phyloP scores from a whole-genome alignment of 441 rosid species.

The Erodium moschatum region DNA sequence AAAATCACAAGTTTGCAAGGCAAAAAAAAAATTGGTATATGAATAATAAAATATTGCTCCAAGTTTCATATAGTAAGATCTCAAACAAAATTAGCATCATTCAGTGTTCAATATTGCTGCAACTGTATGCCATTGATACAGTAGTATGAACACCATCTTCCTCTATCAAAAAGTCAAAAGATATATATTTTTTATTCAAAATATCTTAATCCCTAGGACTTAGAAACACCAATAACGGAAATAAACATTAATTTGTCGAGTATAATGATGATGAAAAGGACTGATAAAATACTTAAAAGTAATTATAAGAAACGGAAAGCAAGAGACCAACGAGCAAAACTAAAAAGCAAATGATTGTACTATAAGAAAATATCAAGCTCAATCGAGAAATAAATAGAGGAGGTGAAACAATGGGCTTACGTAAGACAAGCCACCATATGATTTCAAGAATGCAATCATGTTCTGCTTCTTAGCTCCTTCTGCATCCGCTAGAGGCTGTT shows the following conservation, averaged over 20 bases:
- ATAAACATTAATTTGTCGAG: background rate
- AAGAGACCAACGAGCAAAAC: background rate
- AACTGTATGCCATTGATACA: background rate
- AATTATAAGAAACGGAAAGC: background rate
- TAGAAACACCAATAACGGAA: background rate
- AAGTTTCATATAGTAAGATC: background rate
- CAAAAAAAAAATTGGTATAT: no score
- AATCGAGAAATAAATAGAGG: background rate
- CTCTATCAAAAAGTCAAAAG: background rate
- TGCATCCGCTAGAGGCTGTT: slow-evolving; percentile 94
- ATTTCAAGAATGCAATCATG: slow-evolving; percentile 66
- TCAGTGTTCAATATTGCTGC: background rate
- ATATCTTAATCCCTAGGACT: background rate
- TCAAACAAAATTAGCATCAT: background rate
- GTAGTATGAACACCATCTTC: background rate
- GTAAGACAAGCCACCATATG: slow-evolving; percentile 79
- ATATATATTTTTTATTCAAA: background rate
- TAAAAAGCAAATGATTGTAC: background rate
- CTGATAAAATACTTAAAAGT: background rate
- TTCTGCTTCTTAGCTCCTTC: slow-evolving; percentile 81
- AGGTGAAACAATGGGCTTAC: slow-evolving; percentile 37
- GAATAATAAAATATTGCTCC: background rate
- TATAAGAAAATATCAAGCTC: background rate
- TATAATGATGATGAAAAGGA: background rate
- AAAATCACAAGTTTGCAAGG: background rate